A percentile compares a stretch with the other conserved stretches of the same genome.
These are phyloP conservation scores for Fagopyrum homotropicum DNA, from an alignment of 148 eudicot species.

Conservation along the genomic window DNA sequence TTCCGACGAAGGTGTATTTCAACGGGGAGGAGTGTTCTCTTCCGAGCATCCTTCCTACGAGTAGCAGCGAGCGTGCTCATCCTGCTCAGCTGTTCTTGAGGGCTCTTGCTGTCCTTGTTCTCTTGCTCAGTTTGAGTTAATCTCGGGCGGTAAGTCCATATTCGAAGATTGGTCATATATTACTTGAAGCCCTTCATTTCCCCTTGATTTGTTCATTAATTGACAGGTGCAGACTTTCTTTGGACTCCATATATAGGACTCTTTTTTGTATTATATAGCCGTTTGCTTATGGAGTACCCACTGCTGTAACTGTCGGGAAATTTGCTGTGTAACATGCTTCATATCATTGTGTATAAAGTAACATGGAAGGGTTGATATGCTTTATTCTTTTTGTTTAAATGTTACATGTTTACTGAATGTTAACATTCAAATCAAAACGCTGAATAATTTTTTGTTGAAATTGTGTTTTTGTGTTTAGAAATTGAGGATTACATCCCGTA, in stretches of 20 bases:
- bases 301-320: background rate
- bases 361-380: background rate
- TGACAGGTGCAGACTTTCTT: background rate
- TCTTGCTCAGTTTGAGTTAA: constrained; percentile 20
- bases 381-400: no score
- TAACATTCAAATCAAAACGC: no score
- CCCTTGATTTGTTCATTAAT: constrained; percentile 1
- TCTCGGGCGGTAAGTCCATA: constrained; percentile 14
- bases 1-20: constrained; percentile 58
- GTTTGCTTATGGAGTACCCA: background rate
- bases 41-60: constrained; percentile 41
- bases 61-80: constrained; percentile 24
- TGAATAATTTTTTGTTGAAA: no score
- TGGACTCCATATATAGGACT: background rate
- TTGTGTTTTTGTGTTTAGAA: no score
- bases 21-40: constrained; percentile 78
- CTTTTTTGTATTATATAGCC: background rate
- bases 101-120: constrained; percentile 25
- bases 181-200: background rate
- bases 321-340: background rate
- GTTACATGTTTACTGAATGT: no score
- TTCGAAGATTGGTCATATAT: background rate
- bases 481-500: no score
- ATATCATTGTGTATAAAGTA: constrained; percentile 3
- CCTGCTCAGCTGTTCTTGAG: constrained; percentile 19